These are phyloP conservation scores for Cupressus sempervirens DNA, from an alignment of 75 land plant species.

Conservation along the genomic window DNA sequence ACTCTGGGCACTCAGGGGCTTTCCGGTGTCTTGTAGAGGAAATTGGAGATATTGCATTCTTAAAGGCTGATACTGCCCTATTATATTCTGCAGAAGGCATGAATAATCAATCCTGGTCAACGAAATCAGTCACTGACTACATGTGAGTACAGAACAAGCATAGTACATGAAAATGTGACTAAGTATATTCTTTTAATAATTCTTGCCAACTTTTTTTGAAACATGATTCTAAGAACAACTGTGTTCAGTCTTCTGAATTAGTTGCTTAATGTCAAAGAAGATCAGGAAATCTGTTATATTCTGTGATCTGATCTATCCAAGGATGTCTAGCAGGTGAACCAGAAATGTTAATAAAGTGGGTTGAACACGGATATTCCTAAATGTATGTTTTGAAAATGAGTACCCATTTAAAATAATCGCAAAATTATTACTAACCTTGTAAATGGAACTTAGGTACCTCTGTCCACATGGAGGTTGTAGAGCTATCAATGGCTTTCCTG, in stretches of 20 bases:
- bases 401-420: not conserved
- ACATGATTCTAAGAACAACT: no score
- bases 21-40: constrained; percentile 39
- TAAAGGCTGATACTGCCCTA: constrained; percentile 28
- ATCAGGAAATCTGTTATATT: no score
- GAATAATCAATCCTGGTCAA: constrained; percentile 35
- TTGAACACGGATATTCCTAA: no score
- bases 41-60: constrained; percentile 41
- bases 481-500: constrained; percentile 33
- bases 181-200: not conserved
- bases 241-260: no score
- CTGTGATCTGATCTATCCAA: not conserved
- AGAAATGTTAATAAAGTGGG: no score
- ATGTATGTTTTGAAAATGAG: no score
- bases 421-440: not conserved
- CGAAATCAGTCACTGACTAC: constrained; percentile 33
- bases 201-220: not conserved
- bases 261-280: no score
- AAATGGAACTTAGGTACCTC: constrained; percentile 23
- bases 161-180: not conserved
- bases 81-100: constrained; percentile 37
- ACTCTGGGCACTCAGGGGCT: constrained; percentile 31
- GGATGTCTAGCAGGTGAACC: no score
- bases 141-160: constrained; percentile 21
- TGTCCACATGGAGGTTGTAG: constrained; percentile 43